Evolutionary conservation across 169 alveolate species (phyloP), one percentile per base, ranked within the genome.

Genomic region (Cryptosporidium viatorum): DNA sequence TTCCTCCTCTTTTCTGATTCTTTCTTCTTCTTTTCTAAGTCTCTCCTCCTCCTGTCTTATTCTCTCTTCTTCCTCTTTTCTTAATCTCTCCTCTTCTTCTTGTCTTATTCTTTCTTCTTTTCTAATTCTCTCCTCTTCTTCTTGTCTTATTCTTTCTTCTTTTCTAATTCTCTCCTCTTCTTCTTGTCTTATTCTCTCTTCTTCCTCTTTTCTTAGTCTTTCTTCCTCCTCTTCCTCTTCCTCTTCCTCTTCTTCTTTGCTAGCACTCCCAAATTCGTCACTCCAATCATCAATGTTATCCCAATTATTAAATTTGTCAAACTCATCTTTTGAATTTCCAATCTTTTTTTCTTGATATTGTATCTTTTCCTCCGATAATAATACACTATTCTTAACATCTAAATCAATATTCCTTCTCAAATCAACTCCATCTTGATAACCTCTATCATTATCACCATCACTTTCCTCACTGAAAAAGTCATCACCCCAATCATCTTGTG

Each of bases 21-120:
- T 37, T 0, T 37, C 43, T 37, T 41, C 48, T 3, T 33, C 39
- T 33, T 33, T 33, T 33, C 39, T 33, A 1, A 33, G 39, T 33
- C 39, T 33, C 48, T 41, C 48, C 2, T 41, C 45, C 10, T 52
- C 31, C 26, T 0, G 3, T 55, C 16, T 55, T 6, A 55, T 26
- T 55, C 67, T 55, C 67, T 55, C 67, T 29, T 55, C 67, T 14
- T 55, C 67, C 4, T 55, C 67, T 55, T 26, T 55, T 26, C 67
- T 55, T 0, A 55, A 0, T 12, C 67, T 55, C 67, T 55, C 67
- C 31, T 55, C 67, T 10, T 55, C 67, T 1, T 26, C 48, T 41
- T 52, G 3, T 52, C 48, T 41, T 0, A 41, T 12, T 41, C 48
- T 41, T 2, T 41, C 48, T 51, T 26, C 48, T 41, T 52, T 21